Evolutionary conservation across 2,329 filamentous ascomycete species (phyloP).

Genomic region (Penicillium sp.): DNA sequence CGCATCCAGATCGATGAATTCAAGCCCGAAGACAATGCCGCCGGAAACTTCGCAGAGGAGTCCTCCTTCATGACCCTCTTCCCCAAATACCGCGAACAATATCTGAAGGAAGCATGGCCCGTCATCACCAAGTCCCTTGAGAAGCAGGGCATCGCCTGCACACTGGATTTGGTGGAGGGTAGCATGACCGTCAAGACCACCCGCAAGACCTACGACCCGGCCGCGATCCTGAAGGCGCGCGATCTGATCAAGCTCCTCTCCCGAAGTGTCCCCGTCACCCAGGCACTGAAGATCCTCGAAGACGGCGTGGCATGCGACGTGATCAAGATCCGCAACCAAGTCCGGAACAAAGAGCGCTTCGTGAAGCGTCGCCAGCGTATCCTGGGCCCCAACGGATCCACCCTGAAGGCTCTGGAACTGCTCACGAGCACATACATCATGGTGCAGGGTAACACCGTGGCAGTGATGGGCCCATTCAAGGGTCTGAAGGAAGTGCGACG

Average conservation of each 20-base stretch:
- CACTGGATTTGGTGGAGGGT: slow-evolving; percentile 90
- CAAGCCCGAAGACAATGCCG: slow-evolving; percentile 78
- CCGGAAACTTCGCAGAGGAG: slow-evolving; percentile 86
- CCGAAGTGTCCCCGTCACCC: slow-evolving; percentile 69
- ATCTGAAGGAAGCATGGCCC: slow-evolving; percentile 90
- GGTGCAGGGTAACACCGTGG: slow-evolving; percentile 94
- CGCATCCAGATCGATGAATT: slow-evolving; percentile 71
- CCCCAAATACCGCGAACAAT: slow-evolving; percentile 94
- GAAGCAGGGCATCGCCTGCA: slow-evolving; percentile 84
- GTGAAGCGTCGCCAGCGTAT: slow-evolving; percentile 93
- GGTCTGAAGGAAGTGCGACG: slow-evolving; percentile 88
- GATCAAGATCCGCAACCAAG: slow-evolving; percentile 88
- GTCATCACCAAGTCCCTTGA: slow-evolving; percentile 83
- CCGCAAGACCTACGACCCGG: slow-evolving; percentile 85
- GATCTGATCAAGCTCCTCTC: slow-evolving; percentile 92
- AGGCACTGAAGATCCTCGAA: slow-evolving; percentile 86
- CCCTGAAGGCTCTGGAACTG: slow-evolving; percentile 88
- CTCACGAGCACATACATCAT: slow-evolving; percentile 90
- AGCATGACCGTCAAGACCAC: slow-evolving; percentile 97
- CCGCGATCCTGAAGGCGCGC: slow-evolving; percentile 86
- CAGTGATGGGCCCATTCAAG: slow-evolving; percentile 87
- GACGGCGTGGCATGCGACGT: slow-evolving; percentile 91
- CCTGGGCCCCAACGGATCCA: slow-evolving; percentile 85
- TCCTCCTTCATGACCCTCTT: slow-evolving; percentile 82
- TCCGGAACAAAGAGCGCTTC: slow-evolving; percentile 91